Evolutionary conservation across 805 yeast species (phyloP), one percentile per base, ranked within the genome.

Genomic region (Trichomonascus vanleenenianus): DNA sequence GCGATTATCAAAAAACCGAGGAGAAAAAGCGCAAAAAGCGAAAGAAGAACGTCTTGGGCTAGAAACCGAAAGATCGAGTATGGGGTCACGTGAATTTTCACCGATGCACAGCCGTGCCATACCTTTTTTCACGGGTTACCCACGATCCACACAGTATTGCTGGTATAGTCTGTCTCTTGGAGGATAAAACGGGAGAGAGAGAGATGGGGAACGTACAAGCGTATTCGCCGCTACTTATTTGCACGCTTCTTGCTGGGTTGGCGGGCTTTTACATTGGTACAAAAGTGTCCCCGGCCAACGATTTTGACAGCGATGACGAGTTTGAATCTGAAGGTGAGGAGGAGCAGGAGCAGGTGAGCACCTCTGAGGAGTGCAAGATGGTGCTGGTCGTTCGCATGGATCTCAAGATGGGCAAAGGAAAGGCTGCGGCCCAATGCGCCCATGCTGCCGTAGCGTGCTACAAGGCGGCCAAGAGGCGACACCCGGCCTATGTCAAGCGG

Each of bases 391-490:
- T 93, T 3, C 78, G 98, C 49, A 84, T 82, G 25, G 98, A 93
- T 61, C 68, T 93, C 50, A 81, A 79, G 37, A 93, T 93, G 97
- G 79, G 83, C 30, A 87, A 86, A 64, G 99, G 99, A 18, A 93
- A 93, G 61, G 82, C 85, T 2, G 97, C 97, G 3, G 98, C 98
- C 4, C 99, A 93, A 61, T 91, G 97, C 64, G 82, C 88, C 33
- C 99, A 93, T 67, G 98, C 98, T n/a, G 94, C 97, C 0, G 72
- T 93, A 30, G 89, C 93, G 0, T 79, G 93, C 55, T 93, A 85
- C 65, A 81, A 84, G 57, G 53, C 59, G 20, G 69, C 77, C 1
- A 73, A 71, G 4, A 69, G 73, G 3, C 74, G 77, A 50, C 81
- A 85, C 51, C 81, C 86, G 12, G 70, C 68, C 10, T 63, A 83